A percentile compares a stretch with the other conserved stretches of the same genome.
These are phyloP conservation scores for Populus tremula DNA, from an alignment of 345 rosid genomes.

Conservation along the genomic window DNA sequence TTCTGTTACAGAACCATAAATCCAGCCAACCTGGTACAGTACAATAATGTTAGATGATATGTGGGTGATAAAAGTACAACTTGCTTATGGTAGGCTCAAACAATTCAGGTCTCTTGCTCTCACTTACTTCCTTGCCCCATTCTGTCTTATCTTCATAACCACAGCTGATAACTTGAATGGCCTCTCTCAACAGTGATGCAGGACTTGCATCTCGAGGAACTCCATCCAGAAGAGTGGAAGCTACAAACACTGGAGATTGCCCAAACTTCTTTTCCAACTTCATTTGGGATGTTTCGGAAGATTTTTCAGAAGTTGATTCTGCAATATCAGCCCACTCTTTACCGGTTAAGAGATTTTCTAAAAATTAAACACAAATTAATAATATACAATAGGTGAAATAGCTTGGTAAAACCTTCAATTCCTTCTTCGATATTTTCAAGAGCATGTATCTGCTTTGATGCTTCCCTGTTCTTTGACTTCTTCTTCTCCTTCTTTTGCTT, in stretches of 20 bases:
- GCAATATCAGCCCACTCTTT: conserved; percentile 14
- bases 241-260: conserved; percentile 88
- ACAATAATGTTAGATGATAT: conserved; percentile 1
- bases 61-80: conserved; percentile 3
- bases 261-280: conserved; percentile 93
- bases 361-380: not conserved
- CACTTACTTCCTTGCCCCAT: conserved; percentile 97
- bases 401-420: conserved; percentile 47
- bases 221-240: conserved; percentile 70
- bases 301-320: conserved; percentile 49
- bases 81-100: not conserved
- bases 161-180: conserved; percentile 96
- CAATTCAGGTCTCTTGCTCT: not conserved
- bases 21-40: conserved; percentile 78
- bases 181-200: conserved; percentile 77
- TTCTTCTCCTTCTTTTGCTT: conserved; percentile 57
- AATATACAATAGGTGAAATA: not conserved
- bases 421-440: conserved; percentile 80
- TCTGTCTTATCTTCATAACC: conserved; percentile 98
- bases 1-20: conserved; percentile 92
- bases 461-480: conserved; percentile 65
- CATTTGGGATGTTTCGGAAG: conserved; percentile 50
- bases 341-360: not conserved
- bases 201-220: conserved; percentile 64
- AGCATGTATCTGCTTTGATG: conserved; percentile 89